phyloP scores from a whole-genome alignment of 257 asterid genomes.

The Penstemon davidsonii region DNA sequence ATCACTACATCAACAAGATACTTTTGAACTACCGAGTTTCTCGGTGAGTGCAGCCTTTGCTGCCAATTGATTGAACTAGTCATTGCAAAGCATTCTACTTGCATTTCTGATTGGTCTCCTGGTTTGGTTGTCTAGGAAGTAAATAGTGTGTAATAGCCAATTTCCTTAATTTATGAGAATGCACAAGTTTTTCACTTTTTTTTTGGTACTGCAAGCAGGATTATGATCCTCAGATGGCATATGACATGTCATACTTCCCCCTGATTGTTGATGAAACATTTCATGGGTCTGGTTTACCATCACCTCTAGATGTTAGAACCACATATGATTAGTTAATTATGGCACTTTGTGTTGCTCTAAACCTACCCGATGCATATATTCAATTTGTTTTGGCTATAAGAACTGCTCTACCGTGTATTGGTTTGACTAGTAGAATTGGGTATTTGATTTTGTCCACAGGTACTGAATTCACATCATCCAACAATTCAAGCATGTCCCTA shows the following conservation, averaged over 20 bases:
- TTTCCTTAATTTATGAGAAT: slow-evolving; percentile 14
- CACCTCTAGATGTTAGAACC: slow-evolving; percentile 79
- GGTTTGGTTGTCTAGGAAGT: neutral
- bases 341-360: no score
- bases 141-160: slow-evolving; percentile 7
- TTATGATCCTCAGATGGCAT: slow-evolving; percentile 80
- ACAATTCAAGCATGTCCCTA: slow-evolving; percentile 77
- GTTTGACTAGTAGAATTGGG: slow-evolving; percentile 8
- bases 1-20: slow-evolving; percentile 60
- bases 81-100: neutral
- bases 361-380: no score
- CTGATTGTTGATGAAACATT: slow-evolving; percentile 74
- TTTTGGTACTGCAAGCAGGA: slow-evolving; percentile 46
- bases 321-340: no score
- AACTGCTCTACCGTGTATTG: neutral
- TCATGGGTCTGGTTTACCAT: slow-evolving; percentile 64
- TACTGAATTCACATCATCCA: slow-evolving; percentile 62
- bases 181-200: slow-evolving; percentile 4
- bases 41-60: slow-evolving; percentile 52
- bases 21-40: slow-evolving; percentile 66
- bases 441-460: slow-evolving; percentile 41
- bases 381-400: no score
- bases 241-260: slow-evolving; percentile 78
- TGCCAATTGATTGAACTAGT: neutral
- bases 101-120: slow-evolving; percentile 3